Conservation (phyloP, 129 eudicot genomes). For the Flaveria trinervia region DNA sequence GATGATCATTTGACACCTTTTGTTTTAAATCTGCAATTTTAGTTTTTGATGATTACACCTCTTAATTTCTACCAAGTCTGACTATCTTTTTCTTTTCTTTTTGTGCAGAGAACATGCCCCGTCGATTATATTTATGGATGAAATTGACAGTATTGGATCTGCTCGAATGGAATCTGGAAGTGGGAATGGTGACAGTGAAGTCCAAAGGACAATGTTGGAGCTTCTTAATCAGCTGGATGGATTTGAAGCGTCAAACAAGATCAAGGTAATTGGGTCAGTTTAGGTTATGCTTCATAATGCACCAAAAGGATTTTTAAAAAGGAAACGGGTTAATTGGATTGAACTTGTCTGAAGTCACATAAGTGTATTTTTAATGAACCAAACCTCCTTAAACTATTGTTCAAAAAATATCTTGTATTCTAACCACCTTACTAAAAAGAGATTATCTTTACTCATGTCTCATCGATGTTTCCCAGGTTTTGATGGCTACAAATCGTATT, state of each 20-base stretch:
- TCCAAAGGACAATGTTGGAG: slow-evolving; percentile 88
- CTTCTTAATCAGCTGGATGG: slow-evolving; percentile 94
- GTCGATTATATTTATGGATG: slow-evolving; percentile 94
- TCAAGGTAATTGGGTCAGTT: slow-evolving; percentile 48
- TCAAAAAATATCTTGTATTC: neutral
- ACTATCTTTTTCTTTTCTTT: neutral
- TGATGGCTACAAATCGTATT: slow-evolving; percentile 95
- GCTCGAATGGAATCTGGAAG: slow-evolving; percentile 96
- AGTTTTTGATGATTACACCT: neutral
- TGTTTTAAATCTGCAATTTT: slow-evolving; percentile 3
- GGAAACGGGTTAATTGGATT: neutral
- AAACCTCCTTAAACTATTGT: neutral
- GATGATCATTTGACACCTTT: neutral
- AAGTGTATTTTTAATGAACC: neutral
- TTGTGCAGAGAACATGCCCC: slow-evolving; percentile 83
- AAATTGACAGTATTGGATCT: slow-evolving; percentile 92
- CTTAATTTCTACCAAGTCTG: neutral
- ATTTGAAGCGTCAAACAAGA: slow-evolving; percentile 91
- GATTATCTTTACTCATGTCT: neutral
- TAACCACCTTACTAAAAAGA: neutral
- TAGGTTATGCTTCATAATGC: neutral
- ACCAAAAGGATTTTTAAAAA: neutral
- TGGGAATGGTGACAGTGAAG: slow-evolving; percentile 96
- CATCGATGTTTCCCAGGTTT: slow-evolving; percentile 44
- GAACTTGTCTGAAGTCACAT: neutral